These are phyloP conservation scores for Theileria luwenshuni DNA, from an alignment of 169 alveolate genomes.

Conservation along the genomic window DNA sequence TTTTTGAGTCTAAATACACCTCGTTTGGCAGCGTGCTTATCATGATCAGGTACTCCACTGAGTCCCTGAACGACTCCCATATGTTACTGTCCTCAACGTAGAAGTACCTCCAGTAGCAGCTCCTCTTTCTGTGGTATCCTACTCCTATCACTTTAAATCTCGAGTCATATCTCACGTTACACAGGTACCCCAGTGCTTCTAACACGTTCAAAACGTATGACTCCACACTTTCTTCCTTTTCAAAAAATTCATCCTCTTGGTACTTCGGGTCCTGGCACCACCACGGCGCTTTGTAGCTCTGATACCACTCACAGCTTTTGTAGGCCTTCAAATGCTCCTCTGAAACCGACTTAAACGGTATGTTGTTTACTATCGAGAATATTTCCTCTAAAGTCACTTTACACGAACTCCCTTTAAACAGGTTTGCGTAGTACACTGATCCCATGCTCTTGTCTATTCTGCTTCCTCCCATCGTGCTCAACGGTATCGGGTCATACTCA, in stretches of 20 bases:
- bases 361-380: neutral
- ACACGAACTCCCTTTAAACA: neutral
- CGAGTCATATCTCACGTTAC: conserved; percentile 52
- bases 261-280: conserved; percentile 47
- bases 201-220: conserved; percentile 37
- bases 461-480: neutral
- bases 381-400: conserved; percentile 8
- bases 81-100: conserved; percentile 42
- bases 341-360: conserved; percentile 4
- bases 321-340: conserved; percentile 26
- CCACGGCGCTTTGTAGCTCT: conserved; percentile 51
- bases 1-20: conserved; percentile 36
- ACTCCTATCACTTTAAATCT: conserved; percentile 43
- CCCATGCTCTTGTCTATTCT: conserved; percentile 4
- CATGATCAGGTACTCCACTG: conserved; percentile 56
- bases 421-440: conserved; percentile 17
- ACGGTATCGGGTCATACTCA: neutral
- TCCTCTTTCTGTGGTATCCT: conserved; percentile 36
- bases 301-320: conserved; percentile 32
- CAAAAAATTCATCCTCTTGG: neutral
- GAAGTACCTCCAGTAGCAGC: conserved; percentile 61
- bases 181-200: conserved; percentile 54
- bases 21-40: conserved; percentile 50
- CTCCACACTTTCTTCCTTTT: conserved; percentile 22
- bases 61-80: conserved; percentile 52